phyloP scores from a whole-genome alignment of 257 asterid genomes.

The Nicotiana knightiana region DNA sequence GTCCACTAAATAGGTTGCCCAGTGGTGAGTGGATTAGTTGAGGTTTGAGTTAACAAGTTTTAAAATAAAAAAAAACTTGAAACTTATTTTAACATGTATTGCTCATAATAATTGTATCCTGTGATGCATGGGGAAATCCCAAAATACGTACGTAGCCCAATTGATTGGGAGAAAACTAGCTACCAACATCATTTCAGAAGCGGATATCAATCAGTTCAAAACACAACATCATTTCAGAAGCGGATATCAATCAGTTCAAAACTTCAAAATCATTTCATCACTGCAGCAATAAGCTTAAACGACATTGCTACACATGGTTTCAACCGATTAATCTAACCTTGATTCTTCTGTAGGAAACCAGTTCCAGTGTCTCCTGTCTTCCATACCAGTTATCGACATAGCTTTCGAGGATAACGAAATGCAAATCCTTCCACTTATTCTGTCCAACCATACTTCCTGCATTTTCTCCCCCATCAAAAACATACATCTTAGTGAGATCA shows the following conservation, averaged over 20 bases:
- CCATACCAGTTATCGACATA: conserved; percentile 84
- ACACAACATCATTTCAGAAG: neutral
- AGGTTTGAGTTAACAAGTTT: neutral
- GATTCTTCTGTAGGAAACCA: conserved; percentile 96
- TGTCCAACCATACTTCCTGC: conserved; percentile 91
- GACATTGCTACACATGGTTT: neutral
- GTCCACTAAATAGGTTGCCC: neutral
- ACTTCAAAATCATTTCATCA: neutral
- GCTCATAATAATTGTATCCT: neutral
- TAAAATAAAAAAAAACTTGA: too few relatives aligned
- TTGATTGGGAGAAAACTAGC: neutral
- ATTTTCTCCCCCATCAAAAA: conserved; percentile 15
- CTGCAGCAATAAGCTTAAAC: neutral
- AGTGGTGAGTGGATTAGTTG: neutral
- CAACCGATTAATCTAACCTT: conserved; percentile 40
- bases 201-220: neutral
- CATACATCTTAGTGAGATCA: conserved; percentile 2
- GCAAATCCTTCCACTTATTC: conserved; percentile 73
- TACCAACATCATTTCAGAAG: neutral
- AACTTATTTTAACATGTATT: neutral
- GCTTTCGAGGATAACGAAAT: conserved; percentile 82
- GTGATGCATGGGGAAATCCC: neutral
- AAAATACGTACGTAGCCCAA: neutral
- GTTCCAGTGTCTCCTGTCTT: conserved; percentile 92
- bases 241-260: neutral